These are phyloP conservation scores for Elongisporangium prolatum DNA, from an alignment of 352 stramenopile species.

Conservation along the genomic window DNA sequence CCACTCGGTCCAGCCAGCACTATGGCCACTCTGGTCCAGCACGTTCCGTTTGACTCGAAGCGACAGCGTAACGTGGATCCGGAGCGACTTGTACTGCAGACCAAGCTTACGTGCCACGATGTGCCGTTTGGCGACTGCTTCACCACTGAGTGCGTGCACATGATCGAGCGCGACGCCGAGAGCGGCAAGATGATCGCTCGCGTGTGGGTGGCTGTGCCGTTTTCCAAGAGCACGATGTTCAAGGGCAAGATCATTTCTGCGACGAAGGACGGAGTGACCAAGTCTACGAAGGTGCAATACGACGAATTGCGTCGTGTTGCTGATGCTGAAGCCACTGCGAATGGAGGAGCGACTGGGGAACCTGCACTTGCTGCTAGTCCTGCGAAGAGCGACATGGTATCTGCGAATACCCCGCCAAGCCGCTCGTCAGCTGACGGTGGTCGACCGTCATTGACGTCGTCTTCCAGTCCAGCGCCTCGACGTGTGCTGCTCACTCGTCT, in stretches of 20 bases:
- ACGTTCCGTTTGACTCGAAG: conserved; percentile 40
- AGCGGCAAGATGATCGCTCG: conserved; percentile 26
- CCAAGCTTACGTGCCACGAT: conserved; percentile 62
- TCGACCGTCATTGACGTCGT: neutral
- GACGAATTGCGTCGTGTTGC: conserved; percentile 27
- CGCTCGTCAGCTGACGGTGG: neutral
- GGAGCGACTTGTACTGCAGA: conserved; percentile 51
- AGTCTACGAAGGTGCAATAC: conserved; percentile 50
- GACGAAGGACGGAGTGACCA: conserved; percentile 60
- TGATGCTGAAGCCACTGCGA: conserved; percentile 5
- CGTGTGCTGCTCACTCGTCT: conserved; percentile 28
- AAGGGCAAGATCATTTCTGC: conserved; percentile 79
- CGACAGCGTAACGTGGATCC: conserved; percentile 28
- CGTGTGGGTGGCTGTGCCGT: conserved; percentile 69
- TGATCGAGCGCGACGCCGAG: conserved; percentile 35
- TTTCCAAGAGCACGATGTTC: conserved; percentile 84
- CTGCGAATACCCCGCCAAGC: neutral
- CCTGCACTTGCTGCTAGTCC: neutral
- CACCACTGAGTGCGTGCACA: conserved; percentile 60
- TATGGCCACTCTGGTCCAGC: conserved; percentile 45
- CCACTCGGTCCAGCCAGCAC: conserved; percentile 61
- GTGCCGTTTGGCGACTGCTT: conserved; percentile 84
- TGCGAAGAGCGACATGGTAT: neutral
- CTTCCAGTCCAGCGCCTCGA: neutral
- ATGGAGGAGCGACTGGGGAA: neutral